Conservation (phyloP, 169 alveolate genomes). For the Plasmodium sp. region DNA sequence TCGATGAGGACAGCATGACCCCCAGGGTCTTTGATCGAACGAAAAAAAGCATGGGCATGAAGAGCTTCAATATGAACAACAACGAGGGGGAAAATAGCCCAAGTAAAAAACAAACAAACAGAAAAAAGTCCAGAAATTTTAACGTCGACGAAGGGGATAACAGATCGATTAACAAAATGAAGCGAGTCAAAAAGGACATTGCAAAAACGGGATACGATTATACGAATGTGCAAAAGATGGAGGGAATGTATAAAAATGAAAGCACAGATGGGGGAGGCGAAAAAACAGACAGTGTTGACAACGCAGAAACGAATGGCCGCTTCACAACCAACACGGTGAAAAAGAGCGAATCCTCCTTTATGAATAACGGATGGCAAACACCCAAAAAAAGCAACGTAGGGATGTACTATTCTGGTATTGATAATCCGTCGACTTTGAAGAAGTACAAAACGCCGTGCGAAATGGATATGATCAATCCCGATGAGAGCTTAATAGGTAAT, state of each 20-base stretch:
- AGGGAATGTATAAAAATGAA: not conserved
- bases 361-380: constrained; percentile 46
- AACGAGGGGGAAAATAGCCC: not conserved
- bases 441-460: constrained; percentile 73
- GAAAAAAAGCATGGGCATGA: constrained; percentile 60
- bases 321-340: not conserved
- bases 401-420: constrained; percentile 30
- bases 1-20: constrained; percentile 64
- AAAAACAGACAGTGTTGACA: not conserved
- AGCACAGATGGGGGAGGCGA: not conserved
- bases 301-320: not conserved
- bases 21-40: constrained; percentile 72
- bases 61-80: constrained; percentile 7
- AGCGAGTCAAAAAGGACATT: not conserved
- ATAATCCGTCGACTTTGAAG: constrained; percentile 40
- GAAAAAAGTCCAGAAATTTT: not conserved
- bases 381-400: constrained; percentile 71
- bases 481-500: constrained; percentile 73
- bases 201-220: not conserved
- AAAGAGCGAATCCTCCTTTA: constrained; percentile 13
- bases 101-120: not conserved
- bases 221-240: not conserved
- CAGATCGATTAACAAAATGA: not conserved
- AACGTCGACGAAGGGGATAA: not conserved
- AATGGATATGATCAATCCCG: constrained; percentile 73